phyloP scores from a whole-genome alignment of 768 basidiomycete genomes.

The Rhodocollybia butyracea region DNA sequence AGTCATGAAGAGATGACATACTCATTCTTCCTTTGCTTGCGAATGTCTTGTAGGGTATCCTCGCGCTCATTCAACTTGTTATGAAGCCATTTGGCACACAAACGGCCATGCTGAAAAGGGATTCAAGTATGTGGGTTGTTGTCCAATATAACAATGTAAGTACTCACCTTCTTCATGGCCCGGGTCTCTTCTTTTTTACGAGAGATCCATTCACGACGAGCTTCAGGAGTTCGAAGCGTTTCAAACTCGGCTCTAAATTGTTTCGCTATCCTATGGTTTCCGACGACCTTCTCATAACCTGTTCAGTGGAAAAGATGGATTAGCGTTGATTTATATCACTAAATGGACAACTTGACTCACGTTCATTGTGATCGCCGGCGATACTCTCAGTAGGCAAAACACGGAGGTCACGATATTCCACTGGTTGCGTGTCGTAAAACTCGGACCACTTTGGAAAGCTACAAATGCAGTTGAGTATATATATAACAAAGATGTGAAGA shows the following conservation, averaged over 20 bases:
- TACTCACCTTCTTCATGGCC: neutral
- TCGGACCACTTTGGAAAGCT: too few species aligned
- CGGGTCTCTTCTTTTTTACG: neutral
- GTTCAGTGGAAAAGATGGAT: too few species aligned
- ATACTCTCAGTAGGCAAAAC: too few species aligned
- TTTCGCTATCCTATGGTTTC: neutral
- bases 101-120: neutral
- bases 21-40: neutral
- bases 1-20: neutral
- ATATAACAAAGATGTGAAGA: too few species aligned
- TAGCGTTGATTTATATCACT: too few species aligned
- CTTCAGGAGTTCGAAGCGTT: neutral
- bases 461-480: too few species aligned
- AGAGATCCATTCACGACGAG: neutral
- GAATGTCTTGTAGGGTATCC: too few species aligned
- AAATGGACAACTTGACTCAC: too few species aligned
- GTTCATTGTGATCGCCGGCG: too few species aligned
- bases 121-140: neutral
- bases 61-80: neutral
- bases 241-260: neutral
- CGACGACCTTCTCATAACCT: neutral
- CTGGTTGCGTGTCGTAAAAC: too few species aligned
- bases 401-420: too few species aligned
- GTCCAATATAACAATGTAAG: neutral
- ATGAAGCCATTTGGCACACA: neutral